phyloP scores from a whole-genome alignment of 208 protist genomes.

The Leishmania arabica region DNA sequence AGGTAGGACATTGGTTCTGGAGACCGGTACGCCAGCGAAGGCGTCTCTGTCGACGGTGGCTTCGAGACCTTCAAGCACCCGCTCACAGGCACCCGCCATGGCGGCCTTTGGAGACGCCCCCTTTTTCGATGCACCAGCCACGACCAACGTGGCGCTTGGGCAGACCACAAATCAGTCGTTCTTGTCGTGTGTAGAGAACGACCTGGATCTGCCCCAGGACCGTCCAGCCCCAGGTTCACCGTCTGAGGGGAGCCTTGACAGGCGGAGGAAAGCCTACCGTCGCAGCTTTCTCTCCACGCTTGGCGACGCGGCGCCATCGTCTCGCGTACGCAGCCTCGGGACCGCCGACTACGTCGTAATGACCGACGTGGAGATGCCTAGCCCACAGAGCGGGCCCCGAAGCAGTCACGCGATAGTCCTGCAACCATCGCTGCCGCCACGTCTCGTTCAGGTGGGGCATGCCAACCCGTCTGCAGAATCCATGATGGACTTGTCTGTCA shows the following conservation, averaged over 20 bases:
- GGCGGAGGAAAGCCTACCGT: constrained; percentile 2
- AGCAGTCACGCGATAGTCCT: background rate
- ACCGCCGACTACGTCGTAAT: background rate
- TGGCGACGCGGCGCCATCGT: background rate
- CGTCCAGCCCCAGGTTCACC: background rate
- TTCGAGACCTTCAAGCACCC: background rate
- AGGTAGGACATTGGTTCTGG: background rate
- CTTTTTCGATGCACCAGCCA: constrained; percentile 17
- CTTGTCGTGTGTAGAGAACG: background rate
- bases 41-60: background rate
- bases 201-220: background rate
- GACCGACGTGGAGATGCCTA: background rate
- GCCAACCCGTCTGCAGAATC: background rate
- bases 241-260: background rate
- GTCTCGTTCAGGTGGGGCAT: background rate
- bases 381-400: background rate
- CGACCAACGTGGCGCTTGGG: background rate
- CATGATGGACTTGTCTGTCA: background rate
- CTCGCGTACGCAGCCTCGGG: constrained; percentile 12
- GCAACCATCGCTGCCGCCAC: background rate
- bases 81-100: background rate
- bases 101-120: background rate
- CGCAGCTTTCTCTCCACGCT: constrained; percentile 1
- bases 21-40: background rate
- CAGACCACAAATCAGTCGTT: background rate